Conservation (phyloP, 2,329 filamentous ascomycete species). For the Aureobasidium lini region DNA sequence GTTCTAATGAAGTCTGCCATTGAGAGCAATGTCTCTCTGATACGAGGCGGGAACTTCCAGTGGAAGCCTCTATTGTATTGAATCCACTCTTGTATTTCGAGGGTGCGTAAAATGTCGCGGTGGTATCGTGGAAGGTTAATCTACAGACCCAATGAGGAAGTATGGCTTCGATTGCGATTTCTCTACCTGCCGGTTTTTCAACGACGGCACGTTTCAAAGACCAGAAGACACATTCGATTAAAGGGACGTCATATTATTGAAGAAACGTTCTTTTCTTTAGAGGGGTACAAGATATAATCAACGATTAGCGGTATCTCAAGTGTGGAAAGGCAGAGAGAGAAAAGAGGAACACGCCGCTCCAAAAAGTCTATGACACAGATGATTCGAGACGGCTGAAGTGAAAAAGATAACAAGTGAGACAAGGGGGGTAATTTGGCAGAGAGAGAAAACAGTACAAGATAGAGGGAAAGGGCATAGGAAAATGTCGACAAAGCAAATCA, state of each 20-base stretch:
- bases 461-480: neutral
- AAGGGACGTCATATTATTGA: neutral
- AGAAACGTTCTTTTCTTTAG: neutral
- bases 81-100: too few relatives aligned
- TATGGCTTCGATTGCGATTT: too few relatives aligned
- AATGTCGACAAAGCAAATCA: conserved; percentile 21
- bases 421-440: neutral
- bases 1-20: too few relatives aligned
- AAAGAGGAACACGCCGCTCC: conserved; percentile 2
- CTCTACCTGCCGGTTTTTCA: too few relatives aligned
- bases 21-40: too few relatives aligned
- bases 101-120: too few relatives aligned
- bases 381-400: neutral
- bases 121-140: too few relatives aligned
- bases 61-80: too few relatives aligned
- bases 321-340: neutral
- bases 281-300: conserved; percentile 2
- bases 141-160: too few relatives aligned
- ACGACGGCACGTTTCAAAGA: too few relatives aligned
- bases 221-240: too few relatives aligned
- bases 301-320: conserved; percentile 14
- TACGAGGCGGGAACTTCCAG: too few relatives aligned
- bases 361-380: conserved; percentile 12
- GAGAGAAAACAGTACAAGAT: neutral
- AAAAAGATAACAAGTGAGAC: neutral